A percentile compares a stretch with the other conserved stretches of the same genome.
Evolutionary conservation across 2,329 filamentous ascomycete species (phyloP).

Genomic region (Alternaria triticina): DNA sequence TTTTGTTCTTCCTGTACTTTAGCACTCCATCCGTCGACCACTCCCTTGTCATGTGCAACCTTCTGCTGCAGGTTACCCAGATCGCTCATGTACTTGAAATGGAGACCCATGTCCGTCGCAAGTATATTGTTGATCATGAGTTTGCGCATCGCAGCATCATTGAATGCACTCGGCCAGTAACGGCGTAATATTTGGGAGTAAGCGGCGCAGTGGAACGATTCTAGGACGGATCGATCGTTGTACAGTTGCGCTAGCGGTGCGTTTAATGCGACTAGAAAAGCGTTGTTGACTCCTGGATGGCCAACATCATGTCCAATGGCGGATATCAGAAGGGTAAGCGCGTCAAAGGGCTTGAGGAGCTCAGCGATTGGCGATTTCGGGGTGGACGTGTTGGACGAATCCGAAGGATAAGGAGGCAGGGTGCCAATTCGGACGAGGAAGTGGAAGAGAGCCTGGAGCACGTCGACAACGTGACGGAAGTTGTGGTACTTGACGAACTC

Average conservation of each 20-base stretch:
- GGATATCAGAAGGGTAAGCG: conserved; percentile 85
- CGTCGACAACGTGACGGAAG: conserved; percentile 95
- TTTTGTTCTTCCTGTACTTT: conserved; percentile 78
- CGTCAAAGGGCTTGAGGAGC: conserved; percentile 85
- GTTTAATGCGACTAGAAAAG: conserved; percentile 90
- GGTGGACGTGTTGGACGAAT: conserved; percentile 33
- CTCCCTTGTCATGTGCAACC: conserved; percentile 68
- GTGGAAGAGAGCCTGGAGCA: conserved; percentile 89
- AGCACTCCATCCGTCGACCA: conserved; percentile 75
- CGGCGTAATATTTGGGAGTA: conserved; percentile 94
- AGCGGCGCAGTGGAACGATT: conserved; percentile 96
- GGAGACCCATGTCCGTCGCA: conserved; percentile 95
- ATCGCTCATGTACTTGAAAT: conserved; percentile 95
- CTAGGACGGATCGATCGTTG: conserved; percentile 94
- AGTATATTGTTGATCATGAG: conserved; percentile 98
- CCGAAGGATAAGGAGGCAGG: conserved; percentile 69
- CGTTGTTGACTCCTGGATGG: conserved; percentile 97
- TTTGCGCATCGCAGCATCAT: conserved; percentile 79
- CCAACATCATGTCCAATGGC: conserved; percentile 99
- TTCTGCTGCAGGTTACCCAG: conserved; percentile 81
- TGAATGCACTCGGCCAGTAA: conserved; percentile 86
- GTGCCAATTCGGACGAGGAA: conserved; percentile 83
- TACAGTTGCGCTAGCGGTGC: conserved; percentile 93
- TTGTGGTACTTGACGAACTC: conserved; percentile 97
- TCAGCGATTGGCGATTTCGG: conserved; percentile 71